phyloP scores from a whole-genome alignment of 208 protist species.

The Wallacemonas sp. region DNA sequence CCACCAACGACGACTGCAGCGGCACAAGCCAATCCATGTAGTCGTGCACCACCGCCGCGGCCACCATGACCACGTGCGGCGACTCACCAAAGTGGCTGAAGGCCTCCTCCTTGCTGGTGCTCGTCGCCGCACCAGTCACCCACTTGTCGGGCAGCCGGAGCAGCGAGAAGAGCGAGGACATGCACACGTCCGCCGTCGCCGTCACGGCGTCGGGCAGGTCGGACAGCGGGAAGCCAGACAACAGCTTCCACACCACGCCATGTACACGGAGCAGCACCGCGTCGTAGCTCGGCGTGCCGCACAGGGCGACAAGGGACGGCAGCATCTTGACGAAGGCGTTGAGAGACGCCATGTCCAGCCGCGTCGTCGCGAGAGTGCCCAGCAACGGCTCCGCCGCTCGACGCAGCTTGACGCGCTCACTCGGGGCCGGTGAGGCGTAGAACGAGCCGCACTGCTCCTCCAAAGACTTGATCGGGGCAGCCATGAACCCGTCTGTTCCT shows the following conservation, averaged over 20 bases:
- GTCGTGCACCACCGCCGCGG: conserved; percentile 8
- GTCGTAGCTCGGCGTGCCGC: conserved; percentile 9
- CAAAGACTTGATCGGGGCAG: conserved; percentile 12
- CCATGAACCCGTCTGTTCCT: no score
- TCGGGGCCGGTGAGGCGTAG: neutral
- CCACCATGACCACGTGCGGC: conserved; percentile 9
- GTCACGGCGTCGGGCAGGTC: conserved; percentile 6
- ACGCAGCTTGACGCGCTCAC: conserved; percentile 18
- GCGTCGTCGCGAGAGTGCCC: conserved; percentile 14
- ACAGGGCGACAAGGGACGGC: conserved; percentile 30
- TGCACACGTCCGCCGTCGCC: neutral
- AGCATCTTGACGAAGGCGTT: conserved; percentile 23
- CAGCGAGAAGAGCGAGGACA: conserved; percentile 9
- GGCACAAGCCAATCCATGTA: conserved; percentile 15
- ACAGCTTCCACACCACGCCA: neutral
- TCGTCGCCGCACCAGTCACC: neutral
- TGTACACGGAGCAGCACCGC: conserved; percentile 16
- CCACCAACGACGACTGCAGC: conserved; percentile 5
- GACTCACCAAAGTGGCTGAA: conserved; percentile 1
- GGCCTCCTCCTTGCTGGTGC: neutral
- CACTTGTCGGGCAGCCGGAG: conserved; percentile 27
- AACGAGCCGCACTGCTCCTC: conserved; percentile 15
- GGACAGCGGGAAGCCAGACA: conserved; percentile 1
- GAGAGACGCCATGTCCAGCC: conserved; percentile 12
- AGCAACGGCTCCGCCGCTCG: conserved; percentile 14